A percentile compares a stretch with the other conserved stretches of the same genome.
These are phyloP conservation scores for Lactarius sanguifluus DNA, from an alignment of 768 basidiomycete genomes.

Conservation along the genomic window DNA sequence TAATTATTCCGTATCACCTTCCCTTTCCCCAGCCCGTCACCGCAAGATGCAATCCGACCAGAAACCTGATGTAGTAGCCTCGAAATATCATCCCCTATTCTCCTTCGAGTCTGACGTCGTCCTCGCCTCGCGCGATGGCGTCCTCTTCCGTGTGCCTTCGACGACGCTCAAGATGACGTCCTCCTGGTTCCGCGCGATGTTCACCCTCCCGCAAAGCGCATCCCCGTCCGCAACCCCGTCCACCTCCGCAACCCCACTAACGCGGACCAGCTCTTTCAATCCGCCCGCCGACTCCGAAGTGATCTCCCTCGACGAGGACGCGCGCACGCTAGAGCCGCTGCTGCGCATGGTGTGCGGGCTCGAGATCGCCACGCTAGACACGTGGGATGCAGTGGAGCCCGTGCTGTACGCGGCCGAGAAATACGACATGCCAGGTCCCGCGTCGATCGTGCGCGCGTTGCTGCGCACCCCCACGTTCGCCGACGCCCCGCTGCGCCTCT, in stretches of 20 bases:
- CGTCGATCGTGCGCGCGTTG: conserved; percentile 58
- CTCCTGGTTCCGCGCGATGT: conserved; percentile 63
- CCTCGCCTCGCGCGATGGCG: conserved; percentile 50
- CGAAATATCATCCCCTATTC: conserved; percentile 50
- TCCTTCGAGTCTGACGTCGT: conserved; percentile 57
- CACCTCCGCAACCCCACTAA: background rate
- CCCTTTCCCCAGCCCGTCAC: background rate
- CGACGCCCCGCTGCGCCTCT: conserved; percentile 52
- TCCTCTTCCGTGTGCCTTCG: conserved; percentile 57
- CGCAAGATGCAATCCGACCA: conserved; percentile 13
- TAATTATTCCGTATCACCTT: background rate
- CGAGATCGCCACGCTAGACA: conserved; percentile 47
- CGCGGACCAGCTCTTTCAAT: background rate
- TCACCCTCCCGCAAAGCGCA: conserved; percentile 50
- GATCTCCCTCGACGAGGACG: conserved; percentile 59
- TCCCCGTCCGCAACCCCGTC: background rate
- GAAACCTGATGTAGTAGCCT: background rate
- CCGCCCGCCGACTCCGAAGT: conserved; percentile 34
- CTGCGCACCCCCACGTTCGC: conserved; percentile 52
- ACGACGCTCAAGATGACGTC: conserved; percentile 62
- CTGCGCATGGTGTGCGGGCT: conserved; percentile 64
- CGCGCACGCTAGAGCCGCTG: conserved; percentile 52
- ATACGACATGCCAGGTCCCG: conserved; percentile 68
- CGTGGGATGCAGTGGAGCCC: conserved; percentile 54
- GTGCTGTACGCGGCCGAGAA: conserved; percentile 66